Evolutionary conservation across 441 rosid species (phyloP).

Genomic region (Adansonia rubrostipa): DNA sequence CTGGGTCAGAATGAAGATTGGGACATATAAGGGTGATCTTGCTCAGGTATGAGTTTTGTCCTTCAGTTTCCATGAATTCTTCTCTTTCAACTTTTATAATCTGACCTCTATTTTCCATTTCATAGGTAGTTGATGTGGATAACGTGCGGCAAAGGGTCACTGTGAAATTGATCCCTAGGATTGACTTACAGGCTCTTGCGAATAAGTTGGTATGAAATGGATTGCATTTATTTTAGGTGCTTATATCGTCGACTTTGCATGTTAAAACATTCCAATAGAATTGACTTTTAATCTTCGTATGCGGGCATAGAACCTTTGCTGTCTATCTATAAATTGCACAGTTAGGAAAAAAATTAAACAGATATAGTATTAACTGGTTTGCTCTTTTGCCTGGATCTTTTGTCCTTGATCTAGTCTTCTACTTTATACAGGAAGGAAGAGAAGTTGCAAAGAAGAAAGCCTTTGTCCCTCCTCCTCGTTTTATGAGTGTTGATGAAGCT

Average conservation of each 20-base stretch:
- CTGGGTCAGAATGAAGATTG: conserved; percentile 97
- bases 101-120: conserved; percentile 26
- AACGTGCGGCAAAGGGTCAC: conserved; percentile 93
- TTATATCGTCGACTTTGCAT: conserved; percentile 14
- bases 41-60: conserved; percentile 64
- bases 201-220: conserved; percentile 71
- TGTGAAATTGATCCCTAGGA: conserved; percentile 92
- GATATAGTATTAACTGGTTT: background rate
- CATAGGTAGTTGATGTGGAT: conserved; percentile 93
- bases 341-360: background rate
- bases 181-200: conserved; percentile 94
- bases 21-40: conserved; percentile 93
- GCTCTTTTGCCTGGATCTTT: background rate
- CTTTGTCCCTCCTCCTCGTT: conserved; percentile 95
- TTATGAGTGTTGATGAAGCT: conserved; percentile 95
- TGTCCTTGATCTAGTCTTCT: conserved; percentile 1
- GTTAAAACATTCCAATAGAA: conserved; percentile 2
- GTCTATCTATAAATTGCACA: conserved; percentile 17
- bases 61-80: conserved; percentile 17
- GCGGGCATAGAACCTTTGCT: background rate
- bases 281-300: background rate
- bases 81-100: conserved; percentile 4
- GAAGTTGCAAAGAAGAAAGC: conserved; percentile 89
- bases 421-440: conserved; percentile 74
- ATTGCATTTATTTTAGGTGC: background rate